Conservation (phyloP, 805 yeast species). For the Lachancea waltii region DNA sequence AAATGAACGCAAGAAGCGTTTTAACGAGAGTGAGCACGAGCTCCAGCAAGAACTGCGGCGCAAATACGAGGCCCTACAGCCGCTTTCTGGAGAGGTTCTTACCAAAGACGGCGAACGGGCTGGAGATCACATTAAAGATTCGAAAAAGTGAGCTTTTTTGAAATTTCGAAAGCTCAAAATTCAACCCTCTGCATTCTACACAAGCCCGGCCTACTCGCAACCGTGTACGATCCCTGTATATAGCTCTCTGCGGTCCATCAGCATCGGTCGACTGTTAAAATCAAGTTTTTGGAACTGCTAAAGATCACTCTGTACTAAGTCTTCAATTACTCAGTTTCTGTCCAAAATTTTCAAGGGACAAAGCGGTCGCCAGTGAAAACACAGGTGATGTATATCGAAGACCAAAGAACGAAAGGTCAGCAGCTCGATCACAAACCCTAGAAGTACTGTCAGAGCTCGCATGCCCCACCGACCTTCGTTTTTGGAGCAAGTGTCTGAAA, state of each 20-base stretch:
- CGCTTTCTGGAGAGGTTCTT: conserved; percentile 48
- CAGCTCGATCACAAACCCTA: not conserved
- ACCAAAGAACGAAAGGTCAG: not conserved
- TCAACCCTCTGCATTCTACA: too few relatives aligned
- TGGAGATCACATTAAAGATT: not conserved
- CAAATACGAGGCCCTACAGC: conserved; percentile 54
- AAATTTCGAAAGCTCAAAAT: too few relatives aligned
- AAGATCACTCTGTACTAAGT: conserved; percentile 3
- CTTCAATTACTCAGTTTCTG: not conserved
- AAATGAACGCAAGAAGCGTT: conserved; percentile 40
- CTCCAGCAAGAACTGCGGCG: conserved; percentile 55
- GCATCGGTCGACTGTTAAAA: not conserved
- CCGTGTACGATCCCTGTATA: too few relatives aligned
- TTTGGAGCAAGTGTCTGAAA: conserved; percentile 4
- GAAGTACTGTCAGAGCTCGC: not conserved
- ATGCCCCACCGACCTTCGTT: conserved; percentile 8
- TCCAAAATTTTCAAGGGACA: conserved; percentile 6
- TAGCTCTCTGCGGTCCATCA: not conserved
- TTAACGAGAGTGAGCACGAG: conserved; percentile 60
- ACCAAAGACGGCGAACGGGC: conserved; percentile 35
- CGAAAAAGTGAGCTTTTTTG: too few relatives aligned
- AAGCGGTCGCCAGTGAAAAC: not conserved
- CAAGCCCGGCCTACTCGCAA: too few relatives aligned
- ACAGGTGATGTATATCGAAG: not conserved
- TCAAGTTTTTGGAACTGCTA: not conserved